Evolutionary conservation across 306 rosid genomes (phyloP).

Genomic region (Sphenostylis stenocarpa): DNA sequence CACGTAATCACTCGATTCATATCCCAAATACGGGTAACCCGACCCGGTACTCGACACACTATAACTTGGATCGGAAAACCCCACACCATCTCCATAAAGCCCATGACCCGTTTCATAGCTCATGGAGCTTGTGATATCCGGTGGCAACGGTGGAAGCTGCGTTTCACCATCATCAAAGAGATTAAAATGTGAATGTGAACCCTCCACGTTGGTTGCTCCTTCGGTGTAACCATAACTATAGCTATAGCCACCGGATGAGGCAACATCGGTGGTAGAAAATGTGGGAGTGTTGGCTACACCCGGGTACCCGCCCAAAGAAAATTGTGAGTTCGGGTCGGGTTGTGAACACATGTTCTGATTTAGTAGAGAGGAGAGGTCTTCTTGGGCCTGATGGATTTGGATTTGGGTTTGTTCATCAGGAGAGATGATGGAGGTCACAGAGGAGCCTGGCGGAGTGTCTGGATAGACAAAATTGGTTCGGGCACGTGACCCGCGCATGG

Average conservation of each 20-base stretch:
- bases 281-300: neutral
- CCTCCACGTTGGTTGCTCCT: neutral
- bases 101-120: slow-evolving; percentile 30
- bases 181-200: slow-evolving; percentile 19
- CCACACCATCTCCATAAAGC: neutral
- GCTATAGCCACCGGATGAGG: neutral
- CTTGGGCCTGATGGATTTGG: slow-evolving; percentile 5
- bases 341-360: neutral
- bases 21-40: neutral
- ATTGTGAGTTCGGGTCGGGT: neutral
- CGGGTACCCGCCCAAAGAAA: neutral
- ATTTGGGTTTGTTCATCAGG: slow-evolving; percentile 36
- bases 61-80: neutral
- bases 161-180: slow-evolving; percentile 17
- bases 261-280: neutral
- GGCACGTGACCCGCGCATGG: slow-evolving; percentile 62
- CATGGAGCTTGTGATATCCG: slow-evolving; percentile 49
- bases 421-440: slow-evolving; percentile 53
- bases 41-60: neutral
- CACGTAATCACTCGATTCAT: slow-evolving; percentile 13
- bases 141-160: slow-evolving; percentile 59
- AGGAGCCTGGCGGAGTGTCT: slow-evolving; percentile 48
- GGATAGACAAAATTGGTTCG: slow-evolving; percentile 55
- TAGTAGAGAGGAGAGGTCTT: neutral
- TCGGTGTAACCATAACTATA: neutral